Percentiles rank a stretch among this genome's conserved stretches.
These are phyloP conservation scores for Paramecium octaurelia DNA, from an alignment of 73 alveolate genomes.

Conservation along the genomic window DNA sequence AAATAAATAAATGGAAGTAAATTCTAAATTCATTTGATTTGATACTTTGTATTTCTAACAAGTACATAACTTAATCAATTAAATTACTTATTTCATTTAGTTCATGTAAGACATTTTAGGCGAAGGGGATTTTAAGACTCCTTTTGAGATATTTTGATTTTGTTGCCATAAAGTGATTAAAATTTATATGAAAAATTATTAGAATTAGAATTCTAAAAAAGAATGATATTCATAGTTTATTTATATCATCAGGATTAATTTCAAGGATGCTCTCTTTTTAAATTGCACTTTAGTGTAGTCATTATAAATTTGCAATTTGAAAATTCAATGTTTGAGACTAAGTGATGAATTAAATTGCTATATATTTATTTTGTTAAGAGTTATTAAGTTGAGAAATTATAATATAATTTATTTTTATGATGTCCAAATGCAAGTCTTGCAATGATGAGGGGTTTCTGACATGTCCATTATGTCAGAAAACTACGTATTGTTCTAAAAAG, in stretches of 20 bases:
- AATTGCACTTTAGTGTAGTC: not conserved
- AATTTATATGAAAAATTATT: too few relatives aligned
- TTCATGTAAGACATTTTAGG: not conserved
- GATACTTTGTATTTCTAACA: not conserved
- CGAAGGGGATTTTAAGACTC: not conserved
- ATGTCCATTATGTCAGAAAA: conserved; percentile 6
- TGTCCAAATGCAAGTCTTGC: conserved; percentile 2
- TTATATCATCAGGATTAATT: too few relatives aligned
- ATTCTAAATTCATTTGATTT: not conserved
- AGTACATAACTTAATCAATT: not conserved
- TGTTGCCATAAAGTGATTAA: not conserved
- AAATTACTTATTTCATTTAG: not conserved
- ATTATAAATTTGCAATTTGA: too few relatives aligned
- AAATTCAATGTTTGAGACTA: too few relatives aligned
- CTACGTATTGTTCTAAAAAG: not conserved
- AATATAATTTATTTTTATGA: not conserved
- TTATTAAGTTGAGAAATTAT: not conserved
- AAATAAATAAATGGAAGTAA: not conserved
- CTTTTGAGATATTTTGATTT: not conserved
- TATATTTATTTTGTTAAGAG: not conserved
- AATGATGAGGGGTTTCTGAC: not conserved
- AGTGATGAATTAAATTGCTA: too few relatives aligned
- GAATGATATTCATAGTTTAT: too few relatives aligned
- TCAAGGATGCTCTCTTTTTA: not conserved
- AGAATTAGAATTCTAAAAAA: too few relatives aligned